A percentile compares a stretch with the other conserved stretches of the same genome.
These are phyloP conservation scores for Myrica gale DNA, from an alignment of 306 rosid species.

Conservation along the genomic window DNA sequence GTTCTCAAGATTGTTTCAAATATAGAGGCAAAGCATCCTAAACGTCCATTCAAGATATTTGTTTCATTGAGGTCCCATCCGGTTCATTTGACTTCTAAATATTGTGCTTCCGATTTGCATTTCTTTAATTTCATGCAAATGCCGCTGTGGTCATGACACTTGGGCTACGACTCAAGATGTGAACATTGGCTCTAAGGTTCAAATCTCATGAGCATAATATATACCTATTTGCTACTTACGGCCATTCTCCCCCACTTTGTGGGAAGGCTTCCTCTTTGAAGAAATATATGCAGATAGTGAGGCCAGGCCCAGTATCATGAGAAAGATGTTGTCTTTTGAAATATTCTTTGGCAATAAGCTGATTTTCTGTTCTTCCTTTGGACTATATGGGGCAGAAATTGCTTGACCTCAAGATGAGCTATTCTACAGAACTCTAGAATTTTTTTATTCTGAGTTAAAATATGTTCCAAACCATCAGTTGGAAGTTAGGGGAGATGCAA, in stretches of 20 bases:
- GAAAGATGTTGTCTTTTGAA: conserved; percentile 57
- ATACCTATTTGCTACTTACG: conserved; percentile 24
- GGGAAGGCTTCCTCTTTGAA: conserved; percentile 18
- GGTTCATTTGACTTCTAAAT: too few species aligned
- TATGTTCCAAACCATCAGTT: conserved; percentile 72
- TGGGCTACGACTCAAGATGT: too few species aligned
- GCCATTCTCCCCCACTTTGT: conserved; percentile 26
- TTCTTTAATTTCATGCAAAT: too few species aligned
- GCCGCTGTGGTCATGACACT: too few species aligned
- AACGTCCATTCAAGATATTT: too few species aligned
- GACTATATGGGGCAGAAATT: conserved; percentile 75
- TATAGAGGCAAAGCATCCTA: too few species aligned
- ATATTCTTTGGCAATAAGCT: too few species aligned
- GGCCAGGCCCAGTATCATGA: conserved; percentile 31
- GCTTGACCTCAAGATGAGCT: conserved; percentile 69
- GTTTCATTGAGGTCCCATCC: too few species aligned
- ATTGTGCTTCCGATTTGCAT: too few species aligned
- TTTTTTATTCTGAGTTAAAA: conserved; percentile 72
- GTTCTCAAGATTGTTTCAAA: too few species aligned
- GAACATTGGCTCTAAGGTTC: too few species aligned
- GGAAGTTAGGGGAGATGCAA: conserved; percentile 31
- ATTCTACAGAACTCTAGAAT: conserved; percentile 73
- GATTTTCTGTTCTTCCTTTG: conserved; percentile 70
- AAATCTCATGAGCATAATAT: conserved; percentile 4
- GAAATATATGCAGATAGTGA: background rate